Percentiles rank a stretch among this genome's conserved stretches.
phyloP scores from a whole-genome alignment of 331 rosid genomes.

The Malus hybrid region DNA sequence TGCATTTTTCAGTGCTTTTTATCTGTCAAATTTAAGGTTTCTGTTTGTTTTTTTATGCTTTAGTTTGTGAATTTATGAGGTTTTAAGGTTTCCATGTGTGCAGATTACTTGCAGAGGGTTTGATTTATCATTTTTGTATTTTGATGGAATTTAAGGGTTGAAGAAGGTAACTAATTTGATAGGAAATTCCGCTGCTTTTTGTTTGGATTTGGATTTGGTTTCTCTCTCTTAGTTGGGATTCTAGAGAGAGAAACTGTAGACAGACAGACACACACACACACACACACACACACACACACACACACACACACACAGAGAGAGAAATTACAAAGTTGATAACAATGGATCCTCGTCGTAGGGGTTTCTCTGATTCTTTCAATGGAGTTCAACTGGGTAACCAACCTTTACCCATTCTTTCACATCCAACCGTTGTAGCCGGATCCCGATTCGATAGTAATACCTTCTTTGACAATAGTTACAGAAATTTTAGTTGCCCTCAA shows the following conservation, averaged over 20 bases:
- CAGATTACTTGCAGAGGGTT: constrained; percentile 2
- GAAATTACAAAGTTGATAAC: constrained; percentile 11
- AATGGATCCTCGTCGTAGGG: constrained; percentile 48
- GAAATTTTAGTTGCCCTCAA: constrained; percentile 28
- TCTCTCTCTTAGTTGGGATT: neutral
- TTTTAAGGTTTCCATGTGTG: neutral
- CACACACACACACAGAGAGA: too few relatives aligned
- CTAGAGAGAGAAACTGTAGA: neutral
- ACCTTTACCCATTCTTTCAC: constrained; percentile 34
- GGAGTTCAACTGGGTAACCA: constrained; percentile 38
- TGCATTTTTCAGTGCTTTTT: neutral
- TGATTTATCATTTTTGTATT: neutral
- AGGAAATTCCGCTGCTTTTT: neutral
- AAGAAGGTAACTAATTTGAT: neutral
- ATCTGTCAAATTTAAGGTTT: neutral
- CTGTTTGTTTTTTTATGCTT: neutral
- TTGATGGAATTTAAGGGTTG: constrained; percentile 3
- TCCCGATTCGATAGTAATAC: constrained; percentile 15
- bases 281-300: too few relatives aligned
- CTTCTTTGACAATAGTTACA: constrained; percentile 27
- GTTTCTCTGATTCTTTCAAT: constrained; percentile 26
- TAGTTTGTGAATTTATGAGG: neutral
- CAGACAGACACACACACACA: too few relatives aligned
- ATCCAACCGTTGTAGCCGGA: constrained; percentile 24
- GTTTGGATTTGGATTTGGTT: neutral